Conservation (phyloP, 139 green algal genomes). For the Monoraphidium neglectum region DNA sequence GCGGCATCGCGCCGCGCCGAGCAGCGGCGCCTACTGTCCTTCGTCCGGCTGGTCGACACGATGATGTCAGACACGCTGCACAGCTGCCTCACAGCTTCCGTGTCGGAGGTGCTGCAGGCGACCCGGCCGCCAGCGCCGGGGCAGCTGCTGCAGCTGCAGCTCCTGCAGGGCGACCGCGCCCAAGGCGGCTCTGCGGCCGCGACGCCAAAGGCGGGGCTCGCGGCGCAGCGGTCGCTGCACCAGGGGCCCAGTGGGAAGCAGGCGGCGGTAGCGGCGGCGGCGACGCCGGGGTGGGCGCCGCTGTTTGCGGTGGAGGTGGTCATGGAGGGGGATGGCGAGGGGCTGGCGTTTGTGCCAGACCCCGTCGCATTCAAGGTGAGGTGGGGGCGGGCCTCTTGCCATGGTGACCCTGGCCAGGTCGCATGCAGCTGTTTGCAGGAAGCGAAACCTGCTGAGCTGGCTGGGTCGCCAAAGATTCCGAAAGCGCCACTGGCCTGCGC, state of each 20-base stretch:
- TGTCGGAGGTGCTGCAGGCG: conserved; percentile 48
- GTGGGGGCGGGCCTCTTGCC: not conserved
- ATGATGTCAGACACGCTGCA: conserved; percentile 80
- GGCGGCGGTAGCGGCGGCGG: not conserved
- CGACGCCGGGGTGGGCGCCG: conserved; percentile 7
- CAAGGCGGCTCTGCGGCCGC: not conserved
- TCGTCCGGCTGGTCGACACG: conserved; percentile 77
- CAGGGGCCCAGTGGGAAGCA: not conserved
- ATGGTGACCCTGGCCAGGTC: too few relatives aligned
- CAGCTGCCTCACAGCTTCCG: conserved; percentile 59
- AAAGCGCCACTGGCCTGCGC: too few relatives aligned
- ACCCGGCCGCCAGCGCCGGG: conserved; percentile 10
- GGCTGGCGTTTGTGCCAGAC: conserved; percentile 51
- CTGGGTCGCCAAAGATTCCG: too few relatives aligned
- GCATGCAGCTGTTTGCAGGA: not conserved
- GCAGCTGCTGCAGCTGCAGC: conserved; percentile 9
- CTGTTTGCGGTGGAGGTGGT: conserved; percentile 71
- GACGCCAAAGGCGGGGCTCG: too few relatives aligned
- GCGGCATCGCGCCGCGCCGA: conserved; percentile 70
- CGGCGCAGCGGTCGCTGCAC: conserved; percentile 10
- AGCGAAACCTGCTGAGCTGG: too few relatives aligned
- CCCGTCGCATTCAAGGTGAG: conserved; percentile 42
- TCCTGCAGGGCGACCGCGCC: not conserved
- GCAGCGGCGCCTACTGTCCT: conserved; percentile 72
- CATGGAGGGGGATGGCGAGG: conserved; percentile 31